Evolutionary conservation across 1,284 basidiomycete species (phyloP).

Genomic region (Ustilago crameri): DNA sequence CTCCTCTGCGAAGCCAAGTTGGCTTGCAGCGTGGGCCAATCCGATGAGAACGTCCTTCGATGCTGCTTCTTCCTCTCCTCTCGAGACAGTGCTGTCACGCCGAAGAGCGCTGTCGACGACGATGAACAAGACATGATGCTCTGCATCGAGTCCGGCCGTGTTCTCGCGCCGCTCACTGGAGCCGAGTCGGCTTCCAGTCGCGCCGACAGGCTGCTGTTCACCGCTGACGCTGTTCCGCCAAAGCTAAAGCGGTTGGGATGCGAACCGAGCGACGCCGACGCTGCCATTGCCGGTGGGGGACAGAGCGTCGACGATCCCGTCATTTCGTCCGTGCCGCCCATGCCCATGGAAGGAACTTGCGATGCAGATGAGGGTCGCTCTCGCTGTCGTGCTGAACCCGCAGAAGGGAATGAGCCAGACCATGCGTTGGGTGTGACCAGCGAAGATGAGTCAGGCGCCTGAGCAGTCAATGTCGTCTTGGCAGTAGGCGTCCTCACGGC

Average conservation of each 20-base stretch:
- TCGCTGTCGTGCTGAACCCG: constrained; percentile 1
- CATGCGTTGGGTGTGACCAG: constrained; percentile 31
- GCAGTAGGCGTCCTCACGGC: constrained; percentile 41
- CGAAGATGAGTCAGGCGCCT: constrained; percentile 8
- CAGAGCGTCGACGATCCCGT: constrained; percentile 12
- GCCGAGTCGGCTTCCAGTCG: constrained; percentile 8
- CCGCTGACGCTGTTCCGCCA: constrained; percentile 8
- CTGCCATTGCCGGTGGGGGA: constrained; percentile 24
- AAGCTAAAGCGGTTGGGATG: constrained; percentile 28
- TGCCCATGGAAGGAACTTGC: not conserved
- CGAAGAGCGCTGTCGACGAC: constrained; percentile 36
- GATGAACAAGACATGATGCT: constrained; percentile 26
- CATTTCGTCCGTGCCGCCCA: not conserved
- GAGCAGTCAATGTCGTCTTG: constrained; percentile 9
- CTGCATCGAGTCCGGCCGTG: constrained; percentile 43
- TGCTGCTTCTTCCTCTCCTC: constrained; percentile 54
- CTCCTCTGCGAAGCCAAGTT: constrained; percentile 28
- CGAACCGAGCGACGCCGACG: constrained; percentile 27
- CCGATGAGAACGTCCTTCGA: constrained; percentile 47
- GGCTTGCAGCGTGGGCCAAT: constrained; percentile 46
- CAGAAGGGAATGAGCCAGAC: not conserved
- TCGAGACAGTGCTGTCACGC: constrained; percentile 32
- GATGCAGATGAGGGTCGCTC: constrained; percentile 17
- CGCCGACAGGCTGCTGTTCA: constrained; percentile 16
- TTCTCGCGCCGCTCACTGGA: constrained; percentile 4